phyloP scores from a whole-genome alignment of 108 stramenopile genomes.

The Discostella stelligeroides region DNA sequence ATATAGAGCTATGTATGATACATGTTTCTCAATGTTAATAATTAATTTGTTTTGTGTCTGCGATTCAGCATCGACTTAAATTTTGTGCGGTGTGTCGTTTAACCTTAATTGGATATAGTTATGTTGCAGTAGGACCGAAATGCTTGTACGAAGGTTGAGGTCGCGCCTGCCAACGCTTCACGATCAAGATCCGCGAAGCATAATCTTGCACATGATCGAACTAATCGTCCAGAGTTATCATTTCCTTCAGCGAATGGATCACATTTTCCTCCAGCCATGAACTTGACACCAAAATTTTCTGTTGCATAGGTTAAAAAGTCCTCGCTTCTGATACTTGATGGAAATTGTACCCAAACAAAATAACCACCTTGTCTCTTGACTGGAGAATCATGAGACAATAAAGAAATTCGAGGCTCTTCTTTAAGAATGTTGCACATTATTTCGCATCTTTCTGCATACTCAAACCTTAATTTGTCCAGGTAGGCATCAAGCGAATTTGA shows the following conservation, averaged over 20 bases:
- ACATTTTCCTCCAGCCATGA: conserved; percentile 58
- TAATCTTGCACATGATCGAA: conserved; percentile 54
- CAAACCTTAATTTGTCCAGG: conserved; percentile 45
- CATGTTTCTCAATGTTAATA: no score
- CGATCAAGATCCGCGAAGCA: conserved; percentile 69
- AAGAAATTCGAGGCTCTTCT: conserved; percentile 40
- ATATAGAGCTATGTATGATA: no score
- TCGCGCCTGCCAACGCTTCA: conserved; percentile 42
- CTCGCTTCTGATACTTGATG: conserved; percentile 44
- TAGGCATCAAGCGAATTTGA: conserved; percentile 48
- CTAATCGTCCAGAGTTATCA: conserved; percentile 14
- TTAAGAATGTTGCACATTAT: conserved; percentile 40
- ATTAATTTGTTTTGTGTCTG: no score
- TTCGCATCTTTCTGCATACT: conserved; percentile 50
- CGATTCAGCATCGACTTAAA: no score
- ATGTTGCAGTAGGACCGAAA: conserved; percentile 24
- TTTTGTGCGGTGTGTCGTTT: no score
- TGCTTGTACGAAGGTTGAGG: conserved; percentile 42
- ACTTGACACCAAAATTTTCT: conserved; percentile 40
- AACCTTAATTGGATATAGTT: no score
- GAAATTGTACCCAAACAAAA: conserved; percentile 69
- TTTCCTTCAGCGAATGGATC: conserved; percentile 44
- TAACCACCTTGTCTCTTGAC: conserved; percentile 59
- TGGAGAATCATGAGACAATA: conserved; percentile 21
- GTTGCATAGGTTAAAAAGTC: conserved; percentile 49